Percentiles rank a stretch among this genome's conserved stretches.
These are phyloP conservation scores for Galerina marginata DNA, from an alignment of 768 basidiomycete genomes.

Conservation along the genomic window DNA sequence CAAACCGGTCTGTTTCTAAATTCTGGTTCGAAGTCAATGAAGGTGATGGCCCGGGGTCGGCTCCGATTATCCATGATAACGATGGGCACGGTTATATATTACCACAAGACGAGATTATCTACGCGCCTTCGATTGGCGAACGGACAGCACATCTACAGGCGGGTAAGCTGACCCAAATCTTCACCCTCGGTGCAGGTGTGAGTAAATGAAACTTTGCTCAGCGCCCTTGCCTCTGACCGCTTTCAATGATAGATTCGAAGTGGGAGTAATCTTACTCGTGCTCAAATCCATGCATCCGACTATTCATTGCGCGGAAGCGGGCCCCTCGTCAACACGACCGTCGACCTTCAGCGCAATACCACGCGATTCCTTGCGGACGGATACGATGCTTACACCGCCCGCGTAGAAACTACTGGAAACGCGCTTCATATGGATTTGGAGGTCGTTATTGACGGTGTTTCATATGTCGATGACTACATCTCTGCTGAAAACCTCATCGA, in stretches of 20 bases:
- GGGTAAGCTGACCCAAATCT: neutral
- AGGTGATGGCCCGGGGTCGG: slow-evolving; percentile 36
- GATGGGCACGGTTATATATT: slow-evolving; percentile 35
- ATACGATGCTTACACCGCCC: slow-evolving; percentile 36
- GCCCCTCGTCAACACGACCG: slow-evolving; percentile 30
- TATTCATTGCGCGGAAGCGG: slow-evolving; percentile 28
- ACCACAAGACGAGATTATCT: slow-evolving; percentile 39
- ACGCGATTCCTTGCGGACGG: slow-evolving; percentile 29
- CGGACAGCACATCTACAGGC: too few species aligned
- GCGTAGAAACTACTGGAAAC: slow-evolving; percentile 30
- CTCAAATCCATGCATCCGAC: slow-evolving; percentile 34
- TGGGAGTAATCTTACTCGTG: slow-evolving; percentile 31
- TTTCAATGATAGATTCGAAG: neutral
- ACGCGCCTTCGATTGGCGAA: slow-evolving; percentile 33
- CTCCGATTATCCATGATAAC: slow-evolving; percentile 34
- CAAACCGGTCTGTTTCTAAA: slow-evolving; percentile 36
- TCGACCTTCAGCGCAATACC: slow-evolving; percentile 30
- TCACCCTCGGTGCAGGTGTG: slow-evolving; percentile 18
- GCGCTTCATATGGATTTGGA: slow-evolving; percentile 37
- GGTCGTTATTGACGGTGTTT: slow-evolving; percentile 29
- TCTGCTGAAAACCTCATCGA: too few species aligned
- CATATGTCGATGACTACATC: slow-evolving; percentile 35
- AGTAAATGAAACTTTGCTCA: slow-evolving; percentile 32
- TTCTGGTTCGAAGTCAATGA: slow-evolving; percentile 43
- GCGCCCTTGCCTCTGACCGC: slow-evolving; percentile 4